Conservation (phyloP, 495 filamentous ascomycete genomes). For the Tuber borchii region DNA sequence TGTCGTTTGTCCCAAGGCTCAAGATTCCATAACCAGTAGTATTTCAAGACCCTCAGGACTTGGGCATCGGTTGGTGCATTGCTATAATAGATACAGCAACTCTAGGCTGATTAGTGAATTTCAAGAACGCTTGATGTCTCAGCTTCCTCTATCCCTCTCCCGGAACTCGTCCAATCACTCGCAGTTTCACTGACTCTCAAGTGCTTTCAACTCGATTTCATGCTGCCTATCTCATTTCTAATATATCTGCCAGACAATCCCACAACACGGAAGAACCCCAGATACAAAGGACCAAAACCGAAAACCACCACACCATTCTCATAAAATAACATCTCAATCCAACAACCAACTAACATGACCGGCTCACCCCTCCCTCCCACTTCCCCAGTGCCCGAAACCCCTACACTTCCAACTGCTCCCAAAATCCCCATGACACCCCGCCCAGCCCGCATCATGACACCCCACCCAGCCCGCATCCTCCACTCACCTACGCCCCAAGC, state of each 20-base stretch:
- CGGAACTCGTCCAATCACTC: neutral
- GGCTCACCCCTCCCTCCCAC: neutral
- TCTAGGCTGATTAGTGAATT: neutral
- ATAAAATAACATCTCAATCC: neutral
- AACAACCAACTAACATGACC: neutral
- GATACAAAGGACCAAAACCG: neutral
- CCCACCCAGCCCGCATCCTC: constrained; percentile 56
- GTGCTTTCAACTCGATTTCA: neutral
- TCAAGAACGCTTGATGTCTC: neutral
- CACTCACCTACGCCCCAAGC: constrained; percentile 32
- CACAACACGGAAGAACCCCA: neutral
- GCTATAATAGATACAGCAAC: neutral
- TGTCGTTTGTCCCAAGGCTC: neutral
- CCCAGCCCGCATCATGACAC: constrained; percentile 55
- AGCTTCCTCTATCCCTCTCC: neutral
- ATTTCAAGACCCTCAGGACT: neutral
- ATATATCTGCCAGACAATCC: neutral
- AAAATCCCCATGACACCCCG: constrained; percentile 58
- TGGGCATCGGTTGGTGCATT: neutral
- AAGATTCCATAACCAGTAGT: neutral
- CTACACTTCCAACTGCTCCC: neutral
- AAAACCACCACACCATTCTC: neutral
- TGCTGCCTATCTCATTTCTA: neutral
- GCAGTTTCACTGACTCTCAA: neutral
- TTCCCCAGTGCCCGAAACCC: neutral